These are phyloP conservation scores for Fusarium sublunatum DNA, from an alignment of 2,329 filamentous ascomycete species.

Conservation along the genomic window DNA sequence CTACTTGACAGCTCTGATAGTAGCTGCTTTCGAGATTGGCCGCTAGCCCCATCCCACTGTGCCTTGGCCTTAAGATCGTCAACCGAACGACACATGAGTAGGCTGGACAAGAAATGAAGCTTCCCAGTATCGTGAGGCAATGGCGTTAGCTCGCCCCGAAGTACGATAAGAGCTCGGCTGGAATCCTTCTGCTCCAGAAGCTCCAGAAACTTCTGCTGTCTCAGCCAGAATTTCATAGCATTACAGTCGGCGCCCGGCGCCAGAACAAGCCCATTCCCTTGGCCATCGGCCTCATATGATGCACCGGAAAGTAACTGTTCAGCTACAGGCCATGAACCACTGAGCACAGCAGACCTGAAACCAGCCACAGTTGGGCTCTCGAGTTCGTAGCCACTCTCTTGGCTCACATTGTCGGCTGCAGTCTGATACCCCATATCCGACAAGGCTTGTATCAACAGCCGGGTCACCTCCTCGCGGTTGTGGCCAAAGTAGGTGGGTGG, in stretches of 20 bases:
- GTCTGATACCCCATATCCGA: conserved; percentile 86
- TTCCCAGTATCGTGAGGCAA: conserved; percentile 81
- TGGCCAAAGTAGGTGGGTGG: conserved; percentile 78
- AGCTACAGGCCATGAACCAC: conserved; percentile 86
- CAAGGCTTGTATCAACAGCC: conserved; percentile 91
- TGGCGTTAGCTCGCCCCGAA: conserved; percentile 88
- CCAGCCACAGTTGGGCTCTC: conserved; percentile 88
- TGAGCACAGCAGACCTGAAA: conserved; percentile 82
- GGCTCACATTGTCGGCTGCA: conserved; percentile 78
- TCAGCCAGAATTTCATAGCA: conserved; percentile 86
- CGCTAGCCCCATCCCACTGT: conserved; percentile 84
- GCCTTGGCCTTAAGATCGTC: conserved; percentile 82
- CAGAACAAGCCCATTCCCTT: conserved; percentile 74
- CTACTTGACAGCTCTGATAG: conserved; percentile 86
- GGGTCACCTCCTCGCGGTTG: conserved; percentile 90
- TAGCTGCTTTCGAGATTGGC: conserved; percentile 77
- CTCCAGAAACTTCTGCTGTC: conserved; percentile 96
- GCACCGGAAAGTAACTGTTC: conserved; percentile 79
- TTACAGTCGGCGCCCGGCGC: conserved; percentile 79
- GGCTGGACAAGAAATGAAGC: conserved; percentile 84
- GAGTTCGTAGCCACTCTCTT: conserved; percentile 87
- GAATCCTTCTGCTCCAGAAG: conserved; percentile 82
- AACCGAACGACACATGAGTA: conserved; percentile 87
- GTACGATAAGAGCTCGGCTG: conserved; percentile 79
- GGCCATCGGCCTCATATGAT: conserved; percentile 49